Conservation (phyloP, 306 rosid species). For the Dalbergia oliveri region DNA sequence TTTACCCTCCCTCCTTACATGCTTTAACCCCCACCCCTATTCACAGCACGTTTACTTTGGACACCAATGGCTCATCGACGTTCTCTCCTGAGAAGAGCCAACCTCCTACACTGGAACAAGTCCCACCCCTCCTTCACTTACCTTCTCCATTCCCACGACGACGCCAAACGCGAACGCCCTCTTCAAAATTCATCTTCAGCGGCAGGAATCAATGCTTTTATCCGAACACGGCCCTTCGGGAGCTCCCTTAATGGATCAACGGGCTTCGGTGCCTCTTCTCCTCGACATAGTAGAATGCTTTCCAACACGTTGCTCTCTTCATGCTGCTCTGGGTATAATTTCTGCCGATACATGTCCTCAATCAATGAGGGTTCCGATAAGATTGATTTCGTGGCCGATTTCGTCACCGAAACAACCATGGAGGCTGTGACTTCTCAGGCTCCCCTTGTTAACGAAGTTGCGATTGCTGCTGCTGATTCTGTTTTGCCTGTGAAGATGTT, state of each 20-base stretch:
- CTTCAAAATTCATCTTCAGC: slow-evolving; percentile 54
- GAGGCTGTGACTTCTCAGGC: slow-evolving; percentile 68
- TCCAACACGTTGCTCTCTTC: slow-evolving; percentile 47
- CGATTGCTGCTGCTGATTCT: slow-evolving; percentile 90
- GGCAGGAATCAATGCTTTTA: slow-evolving; percentile 33
- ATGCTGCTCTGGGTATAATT: slow-evolving; percentile 53
- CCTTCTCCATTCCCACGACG: slow-evolving; percentile 52
- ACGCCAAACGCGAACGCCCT: slow-evolving; percentile 43
- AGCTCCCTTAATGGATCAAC: slow-evolving; percentile 48
- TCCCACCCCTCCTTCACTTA: slow-evolving; percentile 68
- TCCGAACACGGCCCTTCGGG: slow-evolving; percentile 65
- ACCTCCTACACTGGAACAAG: slow-evolving; percentile 54
- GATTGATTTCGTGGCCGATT: slow-evolving; percentile 62
- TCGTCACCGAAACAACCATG: slow-evolving; percentile 63
- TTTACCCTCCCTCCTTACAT: too few species aligned
- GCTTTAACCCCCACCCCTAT: too few species aligned
- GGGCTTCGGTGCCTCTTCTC: slow-evolving; percentile 46
- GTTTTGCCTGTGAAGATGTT: slow-evolving; percentile 68
- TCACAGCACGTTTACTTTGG: not conserved
- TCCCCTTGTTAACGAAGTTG: slow-evolving; percentile 72
- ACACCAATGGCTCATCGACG: slow-evolving; percentile 83
- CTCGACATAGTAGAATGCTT: slow-evolving; percentile 45
- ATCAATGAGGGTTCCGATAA: slow-evolving; percentile 62
- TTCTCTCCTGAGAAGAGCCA: slow-evolving; percentile 66
- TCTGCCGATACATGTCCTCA: slow-evolving; percentile 79